These are phyloP conservation scores for Bryopsis sp. DNA, from an alignment of 139 green algal genomes.

Conservation along the genomic window DNA sequence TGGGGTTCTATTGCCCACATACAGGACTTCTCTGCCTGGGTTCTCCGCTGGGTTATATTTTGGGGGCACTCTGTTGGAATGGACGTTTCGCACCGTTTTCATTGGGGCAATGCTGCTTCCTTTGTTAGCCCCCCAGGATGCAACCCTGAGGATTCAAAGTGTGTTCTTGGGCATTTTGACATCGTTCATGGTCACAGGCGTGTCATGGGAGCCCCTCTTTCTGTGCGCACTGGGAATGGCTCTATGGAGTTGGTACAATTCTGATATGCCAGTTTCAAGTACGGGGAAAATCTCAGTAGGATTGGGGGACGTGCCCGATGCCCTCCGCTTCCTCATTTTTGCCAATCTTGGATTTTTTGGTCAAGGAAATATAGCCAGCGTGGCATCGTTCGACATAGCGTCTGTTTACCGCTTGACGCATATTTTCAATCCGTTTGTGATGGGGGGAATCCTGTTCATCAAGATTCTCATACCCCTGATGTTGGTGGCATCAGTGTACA, in stretches of 20 bases:
- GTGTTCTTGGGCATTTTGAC: conserved; percentile 15
- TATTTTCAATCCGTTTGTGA: conserved; percentile 29
- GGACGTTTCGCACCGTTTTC: too few relatives aligned
- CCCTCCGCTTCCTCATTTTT: conserved; percentile 20
- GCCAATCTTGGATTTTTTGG: conserved; percentile 32
- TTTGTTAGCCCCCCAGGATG: too few relatives aligned
- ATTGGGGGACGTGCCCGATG: conserved; percentile 13
- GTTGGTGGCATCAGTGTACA: conserved; percentile 19
- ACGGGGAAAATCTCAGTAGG: too few relatives aligned
- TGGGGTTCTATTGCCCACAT: too few relatives aligned
- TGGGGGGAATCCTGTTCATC: conserved; percentile 28
- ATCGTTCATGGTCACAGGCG: neutral
- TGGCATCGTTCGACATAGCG: conserved; percentile 28
- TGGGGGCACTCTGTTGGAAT: too few relatives aligned
- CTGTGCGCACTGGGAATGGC: neutral
- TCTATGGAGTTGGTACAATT: neutral
- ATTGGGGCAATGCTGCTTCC: too few relatives aligned
- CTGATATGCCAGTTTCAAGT: too few relatives aligned
- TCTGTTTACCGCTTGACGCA: conserved; percentile 30
- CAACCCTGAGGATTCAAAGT: neutral
- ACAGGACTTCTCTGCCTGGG: too few relatives aligned
- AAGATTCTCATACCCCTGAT: conserved; percentile 30
- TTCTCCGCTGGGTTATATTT: too few relatives aligned
- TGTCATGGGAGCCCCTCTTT: conserved; percentile 21
- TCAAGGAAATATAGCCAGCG: conserved; percentile 27